phyloP scores from a whole-genome alignment of 257 asterid species.

The Coffea eugenioides region DNA sequence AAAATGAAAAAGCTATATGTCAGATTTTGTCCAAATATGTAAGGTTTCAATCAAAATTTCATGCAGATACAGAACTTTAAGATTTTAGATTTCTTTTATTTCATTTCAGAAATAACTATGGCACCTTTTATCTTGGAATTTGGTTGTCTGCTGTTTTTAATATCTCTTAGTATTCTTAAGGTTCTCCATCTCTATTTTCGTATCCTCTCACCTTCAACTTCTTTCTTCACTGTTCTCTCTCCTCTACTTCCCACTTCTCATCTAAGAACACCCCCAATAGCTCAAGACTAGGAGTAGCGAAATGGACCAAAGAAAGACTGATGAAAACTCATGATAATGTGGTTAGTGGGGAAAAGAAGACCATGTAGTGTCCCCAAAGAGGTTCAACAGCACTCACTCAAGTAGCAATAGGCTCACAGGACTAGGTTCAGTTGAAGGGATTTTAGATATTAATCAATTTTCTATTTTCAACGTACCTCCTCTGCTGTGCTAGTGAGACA shows the following conservation, averaged over 20 bases:
- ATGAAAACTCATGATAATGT: no score
- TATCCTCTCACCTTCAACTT: no score
- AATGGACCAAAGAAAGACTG: not conserved
- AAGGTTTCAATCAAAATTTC: not conserved
- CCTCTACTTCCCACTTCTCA: not conserved
- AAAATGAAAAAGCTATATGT: no score
- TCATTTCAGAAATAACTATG: not conserved
- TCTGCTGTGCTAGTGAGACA: constrained; percentile 98
- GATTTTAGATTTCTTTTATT: not conserved
- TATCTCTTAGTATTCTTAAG: no score
- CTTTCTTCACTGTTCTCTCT: not conserved
- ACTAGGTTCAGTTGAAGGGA: no score
- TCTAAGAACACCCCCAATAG: not conserved
- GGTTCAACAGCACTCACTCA: not conserved
- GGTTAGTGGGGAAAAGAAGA: not conserved
- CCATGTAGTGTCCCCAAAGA: not conserved
- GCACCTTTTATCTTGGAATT: not conserved
- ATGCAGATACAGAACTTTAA: not conserved
- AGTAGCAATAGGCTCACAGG: not conserved
- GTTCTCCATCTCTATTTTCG: no score
- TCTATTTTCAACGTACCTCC: constrained; percentile 48
- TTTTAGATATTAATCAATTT: no score
- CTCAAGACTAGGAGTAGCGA: not conserved
- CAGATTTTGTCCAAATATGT: no score
- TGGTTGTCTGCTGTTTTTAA: no score